Conservation (phyloP, 23 red algal genomes). For the Gracilariopsis chorda region DNA sequence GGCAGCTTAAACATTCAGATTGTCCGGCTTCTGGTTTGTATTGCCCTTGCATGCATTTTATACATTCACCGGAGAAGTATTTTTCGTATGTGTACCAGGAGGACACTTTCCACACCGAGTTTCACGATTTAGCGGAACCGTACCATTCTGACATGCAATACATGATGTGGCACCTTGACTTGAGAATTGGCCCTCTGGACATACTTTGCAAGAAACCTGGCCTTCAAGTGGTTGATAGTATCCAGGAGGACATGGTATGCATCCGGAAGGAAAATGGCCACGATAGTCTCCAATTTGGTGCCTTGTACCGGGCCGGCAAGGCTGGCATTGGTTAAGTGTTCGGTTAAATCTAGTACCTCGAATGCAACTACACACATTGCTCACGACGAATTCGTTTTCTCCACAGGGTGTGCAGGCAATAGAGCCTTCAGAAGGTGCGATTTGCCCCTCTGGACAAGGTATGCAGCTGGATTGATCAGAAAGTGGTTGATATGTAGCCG, state of each 20-base stretch:
- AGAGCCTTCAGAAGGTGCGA: background rate
- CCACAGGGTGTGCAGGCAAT: background rate
- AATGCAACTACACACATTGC: background rate
- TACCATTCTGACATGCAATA: background rate
- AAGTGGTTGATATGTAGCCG: background rate
- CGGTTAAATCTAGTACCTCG: background rate
- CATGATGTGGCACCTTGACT: background rate
- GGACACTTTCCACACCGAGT: background rate
- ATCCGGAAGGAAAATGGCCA: background rate
- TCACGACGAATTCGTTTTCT: background rate
- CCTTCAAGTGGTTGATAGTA: background rate
- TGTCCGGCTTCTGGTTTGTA: background rate
- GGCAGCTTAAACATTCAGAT: background rate
- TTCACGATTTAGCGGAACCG: background rate
- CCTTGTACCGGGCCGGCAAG: background rate
- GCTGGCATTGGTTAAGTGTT: background rate
- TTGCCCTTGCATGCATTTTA: background rate
- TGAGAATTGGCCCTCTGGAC: background rate
- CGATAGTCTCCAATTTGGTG: background rate
- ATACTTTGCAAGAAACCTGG: background rate
- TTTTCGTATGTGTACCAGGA: background rate
- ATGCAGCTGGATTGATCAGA: background rate
- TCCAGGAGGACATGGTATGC: background rate
- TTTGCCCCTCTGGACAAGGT: background rate
- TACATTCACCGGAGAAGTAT: background rate